Base-by-base conservation (phyloP, 805 yeast species). In the Yarrowia hollandica region DNA sequence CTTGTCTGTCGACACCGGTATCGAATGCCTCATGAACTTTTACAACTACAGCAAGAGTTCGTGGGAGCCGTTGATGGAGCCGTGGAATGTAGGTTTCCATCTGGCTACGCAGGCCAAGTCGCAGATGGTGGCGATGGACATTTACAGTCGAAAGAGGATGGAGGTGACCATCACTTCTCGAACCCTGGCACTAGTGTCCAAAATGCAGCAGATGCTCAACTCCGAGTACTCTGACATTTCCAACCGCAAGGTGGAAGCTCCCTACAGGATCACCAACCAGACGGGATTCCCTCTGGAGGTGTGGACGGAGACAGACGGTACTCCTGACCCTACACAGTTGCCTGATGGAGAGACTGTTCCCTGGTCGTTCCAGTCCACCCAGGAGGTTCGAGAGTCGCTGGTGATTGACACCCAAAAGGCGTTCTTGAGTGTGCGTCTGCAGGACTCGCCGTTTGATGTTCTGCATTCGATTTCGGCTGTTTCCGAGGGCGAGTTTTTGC, bases 351-450 rank as follows among this genome's bases (percentile, higher is more conserved):
- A 80, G 5, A 70, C 72, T 4, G 69, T 81, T 4, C 86, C 88
- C 0, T 94, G 98, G 97, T 84, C 90, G 37, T 95, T 95, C 74
- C 96, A 91, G 66, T 97, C 92, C 68, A 94, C 98, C 97, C 78
- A 88, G 62, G 78, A 79, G 26, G 80, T 90, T 21, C 84, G 99
- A 71, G 96, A 92, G 67, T 82, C 83, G 59, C 74, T 91, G 60
- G 84, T 82, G 62, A 81, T 86, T 4, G 86, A 86, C 59, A 82
- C 79, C 38, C 81, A 79, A 16, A 77, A 76, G n/a, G 84, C 83
- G 44, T 74, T 78, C 3, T 71, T 92, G 26, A 90, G 87, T 0
- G 76, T 91, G 15, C 64, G 66, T 12, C 62, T 91, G 21, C 41
- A 80, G 2, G 83, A 76, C 35, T 78, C 88, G 0, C 74, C 74